phyloP scores from a whole-genome alignment of 805 yeast genomes.

The Starmera caribaea region DNA sequence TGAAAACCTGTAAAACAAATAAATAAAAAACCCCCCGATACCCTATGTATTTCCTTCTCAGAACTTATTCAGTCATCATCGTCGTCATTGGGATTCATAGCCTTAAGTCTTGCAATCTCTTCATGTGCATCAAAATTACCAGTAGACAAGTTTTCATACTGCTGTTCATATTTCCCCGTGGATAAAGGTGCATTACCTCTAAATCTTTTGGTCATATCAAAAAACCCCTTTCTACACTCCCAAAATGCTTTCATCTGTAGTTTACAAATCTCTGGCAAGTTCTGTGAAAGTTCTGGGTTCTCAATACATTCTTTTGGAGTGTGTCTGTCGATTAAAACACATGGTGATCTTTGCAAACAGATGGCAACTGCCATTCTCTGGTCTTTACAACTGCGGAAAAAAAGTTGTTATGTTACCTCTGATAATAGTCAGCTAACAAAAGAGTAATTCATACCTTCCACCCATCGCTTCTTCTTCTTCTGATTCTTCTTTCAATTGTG shows the following conservation, averaged over 20 bases:
- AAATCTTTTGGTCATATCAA: constrained; percentile 86
- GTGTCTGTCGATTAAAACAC: constrained; percentile 83
- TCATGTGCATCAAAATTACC: constrained; percentile 80
- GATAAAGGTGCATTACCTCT: constrained; percentile 91
- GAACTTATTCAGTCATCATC: too few species aligned
- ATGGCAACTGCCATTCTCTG: constrained; percentile 92
- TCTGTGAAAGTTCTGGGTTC: constrained; percentile 64
- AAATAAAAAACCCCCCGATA: too few species aligned
- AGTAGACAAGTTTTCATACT: constrained; percentile 62
- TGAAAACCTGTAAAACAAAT: too few species aligned
- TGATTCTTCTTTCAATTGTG: not conserved
- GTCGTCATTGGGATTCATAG: constrained; percentile 21
- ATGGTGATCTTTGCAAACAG: constrained; percentile 92
- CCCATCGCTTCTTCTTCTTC: constrained; percentile 29
- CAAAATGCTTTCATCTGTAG: constrained; percentile 78
- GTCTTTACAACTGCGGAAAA: constrained; percentile 67
- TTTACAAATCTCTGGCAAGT: constrained; percentile 80
- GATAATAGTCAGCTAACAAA: not conserved
- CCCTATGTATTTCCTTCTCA: too few species aligned
- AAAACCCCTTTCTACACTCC: constrained; percentile 86
- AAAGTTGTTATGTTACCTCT: not conserved
- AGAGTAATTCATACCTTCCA: constrained; percentile 32
- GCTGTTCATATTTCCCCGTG: constrained; percentile 87
- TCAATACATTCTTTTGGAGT: constrained; percentile 84
- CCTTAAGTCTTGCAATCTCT: constrained; percentile 65